These are phyloP conservation scores for Chlorophyllum brunneum DNA, from an alignment of 768 basidiomycete species.

Conservation along the genomic window DNA sequence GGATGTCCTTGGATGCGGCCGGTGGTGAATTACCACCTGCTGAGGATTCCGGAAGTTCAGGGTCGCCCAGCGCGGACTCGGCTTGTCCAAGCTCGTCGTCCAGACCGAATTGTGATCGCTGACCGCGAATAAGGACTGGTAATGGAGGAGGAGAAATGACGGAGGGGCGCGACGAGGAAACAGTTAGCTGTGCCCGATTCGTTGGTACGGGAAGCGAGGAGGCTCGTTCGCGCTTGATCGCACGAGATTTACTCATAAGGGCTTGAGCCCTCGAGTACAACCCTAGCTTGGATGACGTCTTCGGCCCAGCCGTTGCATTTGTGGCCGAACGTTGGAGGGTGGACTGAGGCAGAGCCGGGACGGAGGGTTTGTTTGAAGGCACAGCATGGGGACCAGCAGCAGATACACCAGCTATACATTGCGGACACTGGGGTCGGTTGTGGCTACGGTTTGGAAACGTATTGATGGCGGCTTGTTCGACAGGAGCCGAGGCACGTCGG, in stretches of 20 bases:
- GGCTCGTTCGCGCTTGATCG: constrained; percentile 22
- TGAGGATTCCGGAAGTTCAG: constrained; percentile 7
- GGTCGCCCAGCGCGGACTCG: constrained; percentile 9
- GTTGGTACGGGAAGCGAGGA: constrained; percentile 12
- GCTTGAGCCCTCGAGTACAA: constrained; percentile 19
- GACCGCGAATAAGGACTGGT: constrained; percentile 34
- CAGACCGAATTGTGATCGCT: constrained; percentile 28
- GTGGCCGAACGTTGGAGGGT: constrained; percentile 21
- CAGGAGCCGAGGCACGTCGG: constrained; percentile 21
- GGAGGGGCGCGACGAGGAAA: constrained; percentile 16
- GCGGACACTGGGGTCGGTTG: not conserved
- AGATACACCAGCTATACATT: not conserved
- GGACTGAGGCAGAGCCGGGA: not conserved
- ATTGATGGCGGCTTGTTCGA: constrained; percentile 13
- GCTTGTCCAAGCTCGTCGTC: constrained; percentile 14
- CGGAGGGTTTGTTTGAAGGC: not conserved
- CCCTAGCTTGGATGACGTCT: constrained; percentile 15
- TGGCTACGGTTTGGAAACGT: not conserved
- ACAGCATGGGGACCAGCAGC: not conserved
- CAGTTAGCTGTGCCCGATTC: constrained; percentile 15
- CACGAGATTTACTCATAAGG: constrained; percentile 18
- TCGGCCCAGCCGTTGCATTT: constrained; percentile 18
- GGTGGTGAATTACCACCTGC: constrained; percentile 8
- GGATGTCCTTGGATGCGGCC: not conserved
- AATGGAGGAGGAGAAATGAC: constrained; percentile 38